Evolutionary conservation across 352 stramenopile species (phyloP), one percentile per base, ranked within the genome.

Genomic region (Phytophthora cryptogea): DNA sequence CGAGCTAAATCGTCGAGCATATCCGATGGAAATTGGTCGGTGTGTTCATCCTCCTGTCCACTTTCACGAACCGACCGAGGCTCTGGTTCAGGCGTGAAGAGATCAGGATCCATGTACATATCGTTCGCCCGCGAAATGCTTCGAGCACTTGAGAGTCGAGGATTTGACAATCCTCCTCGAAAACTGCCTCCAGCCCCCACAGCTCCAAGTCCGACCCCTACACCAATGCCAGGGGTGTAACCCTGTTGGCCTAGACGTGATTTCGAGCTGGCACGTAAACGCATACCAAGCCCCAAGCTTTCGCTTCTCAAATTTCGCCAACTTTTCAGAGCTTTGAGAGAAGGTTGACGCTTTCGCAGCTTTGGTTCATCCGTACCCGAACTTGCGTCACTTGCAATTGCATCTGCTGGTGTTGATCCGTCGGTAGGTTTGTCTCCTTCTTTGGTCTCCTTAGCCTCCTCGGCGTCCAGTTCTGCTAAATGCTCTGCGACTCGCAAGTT

Each of bases 221-320:
- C 64, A 9, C 64, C 59, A 35, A 72, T 51, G 13, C 64, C 52
- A 3, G 64, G 36, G 2, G 48, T 59, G n/a, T 59, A 68, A 7
- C 33, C 37, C 11, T n/a, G 17, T 26, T 50, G 37, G 6, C 48
- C 54, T 37, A 59, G 31, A 8, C 46, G 41, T 35, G 43, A 31
- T 43, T 66, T 69, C 3, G 43, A 59, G 28, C 17, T 28, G 5
- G 37, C 7, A 17, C 59, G 59, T 16, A 73, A 26, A 7, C 60
- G 48, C 59, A 70, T 55, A 4, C 59, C 40, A 13, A 65, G 7
- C n/a, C 55, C 30, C 17, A 63, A 44, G 14, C 42, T 46, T 4
- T 72, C 59, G 23, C 17, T 40, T 46, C 39, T 43, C 33, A 49
- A 44, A 35, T 87, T 88, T 5, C 78, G 72, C 78, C 81, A 89